Evolutionary conservation across 2,329 filamentous ascomycete genomes (phyloP).

Genomic region (Emericellopsis atlantica): DNA sequence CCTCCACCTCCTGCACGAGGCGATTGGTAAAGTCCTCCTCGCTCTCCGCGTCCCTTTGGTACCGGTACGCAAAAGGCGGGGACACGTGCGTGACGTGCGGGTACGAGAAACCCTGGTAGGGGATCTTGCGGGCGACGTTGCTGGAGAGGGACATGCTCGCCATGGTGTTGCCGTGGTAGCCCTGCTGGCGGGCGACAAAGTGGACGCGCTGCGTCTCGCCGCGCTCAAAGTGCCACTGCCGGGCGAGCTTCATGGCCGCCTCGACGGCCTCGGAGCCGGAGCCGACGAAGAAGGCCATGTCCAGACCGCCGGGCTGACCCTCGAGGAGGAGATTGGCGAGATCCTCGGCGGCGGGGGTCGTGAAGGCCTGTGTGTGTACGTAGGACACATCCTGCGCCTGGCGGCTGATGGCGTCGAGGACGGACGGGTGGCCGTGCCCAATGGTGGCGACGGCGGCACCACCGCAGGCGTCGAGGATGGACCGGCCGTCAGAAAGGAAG

Average conservation of each 20-base stretch:
- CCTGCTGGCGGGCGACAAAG: slow-evolving; percentile 29
- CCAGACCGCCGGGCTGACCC: slow-evolving; percentile 8
- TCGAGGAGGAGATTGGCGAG: slow-evolving; percentile 14
- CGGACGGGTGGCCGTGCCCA: slow-evolving; percentile 44
- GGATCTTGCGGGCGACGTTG: slow-evolving; percentile 11
- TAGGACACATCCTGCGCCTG: slow-evolving; percentile 33
- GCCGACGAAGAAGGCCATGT: slow-evolving; percentile 12
- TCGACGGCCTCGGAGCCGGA: slow-evolving; percentile 25
- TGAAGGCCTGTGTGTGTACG: slow-evolving; percentile 13
- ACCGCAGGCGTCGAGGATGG: slow-evolving; percentile 20
- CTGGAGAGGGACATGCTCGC: slow-evolving; percentile 27
- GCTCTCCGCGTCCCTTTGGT: slow-evolving; percentile 13
- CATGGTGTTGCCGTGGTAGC: slow-evolving; percentile 37
- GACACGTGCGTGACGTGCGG: slow-evolving; percentile 13
- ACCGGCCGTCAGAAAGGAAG: slow-evolving; percentile 16
- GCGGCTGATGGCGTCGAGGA: slow-evolving; percentile 38
- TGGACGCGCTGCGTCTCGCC: slow-evolving; percentile 20
- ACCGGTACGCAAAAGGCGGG: slow-evolving; percentile 10
- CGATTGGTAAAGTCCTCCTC: slow-evolving; percentile 24
- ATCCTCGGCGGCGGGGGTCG: slow-evolving; percentile 12
- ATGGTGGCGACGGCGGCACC: slow-evolving; percentile 47
- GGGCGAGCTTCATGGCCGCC: slow-evolving; percentile 31
- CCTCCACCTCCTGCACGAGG: slow-evolving; percentile 30
- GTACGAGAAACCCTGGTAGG: slow-evolving; percentile 13
- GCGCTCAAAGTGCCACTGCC: slow-evolving; percentile 32